phyloP scores from a whole-genome alignment of 345 rosid genomes.

The Punica granatum region DNA sequence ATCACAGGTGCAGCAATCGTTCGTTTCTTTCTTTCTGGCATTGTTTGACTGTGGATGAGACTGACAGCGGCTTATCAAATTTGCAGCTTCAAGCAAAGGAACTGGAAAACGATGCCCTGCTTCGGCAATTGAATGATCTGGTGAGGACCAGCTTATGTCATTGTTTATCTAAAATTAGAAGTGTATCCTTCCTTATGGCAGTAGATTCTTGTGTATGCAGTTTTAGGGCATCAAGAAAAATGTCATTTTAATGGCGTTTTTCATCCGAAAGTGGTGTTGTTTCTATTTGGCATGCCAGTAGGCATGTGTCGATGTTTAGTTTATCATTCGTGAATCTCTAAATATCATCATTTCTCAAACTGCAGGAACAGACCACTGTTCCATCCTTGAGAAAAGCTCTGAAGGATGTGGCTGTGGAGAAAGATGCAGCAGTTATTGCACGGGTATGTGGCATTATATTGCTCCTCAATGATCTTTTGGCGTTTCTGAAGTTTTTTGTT shows the following conservation, averaged over 20 bases:
- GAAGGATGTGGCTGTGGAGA: slow-evolving; percentile 95
- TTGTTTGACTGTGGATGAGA: background rate
- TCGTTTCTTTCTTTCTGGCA: background rate
- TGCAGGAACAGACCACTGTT: slow-evolving; percentile 75
- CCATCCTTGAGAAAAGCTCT: slow-evolving; percentile 94
- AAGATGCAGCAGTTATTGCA: slow-evolving; percentile 97
- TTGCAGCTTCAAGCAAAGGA: slow-evolving; percentile 62
- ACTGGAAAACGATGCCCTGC: slow-evolving; percentile 45
- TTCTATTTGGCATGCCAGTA: background rate
- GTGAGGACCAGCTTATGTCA: slow-evolving; percentile 23
- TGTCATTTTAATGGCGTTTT: background rate
- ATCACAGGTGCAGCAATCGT: slow-evolving; percentile 7
- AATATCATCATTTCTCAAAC: slow-evolving; percentile 1
- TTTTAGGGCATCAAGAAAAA: background rate
- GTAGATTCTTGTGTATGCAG: background rate
- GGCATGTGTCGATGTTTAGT: background rate
- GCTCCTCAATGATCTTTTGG: background rate
- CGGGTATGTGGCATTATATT: slow-evolving; percentile 34
- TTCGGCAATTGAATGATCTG: slow-evolving; percentile 54
- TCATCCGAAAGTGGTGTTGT: background rate
- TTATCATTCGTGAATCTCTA: background rate
- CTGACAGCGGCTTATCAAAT: slow-evolving; percentile 5
- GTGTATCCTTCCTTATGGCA: background rate
- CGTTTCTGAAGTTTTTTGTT: background rate
- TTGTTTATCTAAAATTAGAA: background rate